Base-by-base conservation (phyloP, 2,329 filamentous ascomycete species). In the Fusarium sp. region DNA sequence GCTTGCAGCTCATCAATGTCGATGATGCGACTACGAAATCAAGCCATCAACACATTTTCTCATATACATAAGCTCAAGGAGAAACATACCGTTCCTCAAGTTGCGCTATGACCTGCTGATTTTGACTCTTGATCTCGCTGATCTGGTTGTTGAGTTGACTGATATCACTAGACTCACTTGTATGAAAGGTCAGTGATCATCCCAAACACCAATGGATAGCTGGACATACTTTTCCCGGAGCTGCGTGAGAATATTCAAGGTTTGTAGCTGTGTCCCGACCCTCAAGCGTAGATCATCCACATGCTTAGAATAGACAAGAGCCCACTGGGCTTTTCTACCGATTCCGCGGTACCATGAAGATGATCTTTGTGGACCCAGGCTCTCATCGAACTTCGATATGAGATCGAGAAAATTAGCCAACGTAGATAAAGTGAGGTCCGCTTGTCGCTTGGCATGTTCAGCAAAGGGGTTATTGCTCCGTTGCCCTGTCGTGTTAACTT, bases 11-110 rank as follows among this genome's bases (percentile, higher is more conserved):
- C 18, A 15, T 44, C 42, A 1, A 28, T 28, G 9, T 13, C n/a
- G 24, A 26, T 43, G 3, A 43, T n/a, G 6, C 23, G 18, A 5
- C 41, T 43, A 26, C 10, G 26, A 0, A 24, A 6, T 18, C 0
- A 4, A 5, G 0, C 26, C 21, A 43, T 18, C 18, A 3, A 23
- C 3, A 26, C 24, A n/a, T n/a, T n/a, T n/a, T n/a, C n/a, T n/a
- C 4, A 15, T 0, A 43, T 15, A 24, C 3, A 10, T 13, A 13
- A 3, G 3, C 3, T 43, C 3, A 4, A 13, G 8, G 4, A 2
- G 18, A n/a, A n/a, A 8, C 11, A 26, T 26, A 43, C 41, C 41
- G 23, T 1, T 24, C 16, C 10, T 26, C 21, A 1, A 43, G 11
- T 4, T 43, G 23, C 18, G 41, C 12, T 10, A 43, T 13, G 7